Conservation (phyloP, 1,284 basidiomycete species). For the Heterobasidion occidentale region DNA sequence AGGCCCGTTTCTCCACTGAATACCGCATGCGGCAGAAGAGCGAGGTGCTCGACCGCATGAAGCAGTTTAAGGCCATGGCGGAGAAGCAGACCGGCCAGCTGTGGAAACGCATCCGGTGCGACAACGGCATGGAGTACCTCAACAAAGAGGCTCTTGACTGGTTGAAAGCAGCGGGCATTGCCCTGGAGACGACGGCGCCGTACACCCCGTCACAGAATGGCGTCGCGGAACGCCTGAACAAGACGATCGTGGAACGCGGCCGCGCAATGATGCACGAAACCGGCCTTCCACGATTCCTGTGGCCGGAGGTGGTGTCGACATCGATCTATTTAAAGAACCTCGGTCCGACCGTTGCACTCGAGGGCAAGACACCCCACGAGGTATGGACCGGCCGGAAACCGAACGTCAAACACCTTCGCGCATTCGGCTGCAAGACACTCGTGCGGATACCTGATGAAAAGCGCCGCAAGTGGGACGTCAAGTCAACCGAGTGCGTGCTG, state of each 20-base stretch:
- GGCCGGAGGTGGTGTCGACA: not conserved
- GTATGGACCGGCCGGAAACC: not conserved
- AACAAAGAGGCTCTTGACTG: not conserved
- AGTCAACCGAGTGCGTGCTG: not conserved
- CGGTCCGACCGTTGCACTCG: not conserved
- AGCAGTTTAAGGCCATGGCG: not conserved
- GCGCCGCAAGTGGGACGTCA: not conserved
- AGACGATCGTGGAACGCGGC: not conserved
- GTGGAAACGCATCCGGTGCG: not conserved
- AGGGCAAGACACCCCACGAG: not conserved
- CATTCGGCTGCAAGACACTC: not conserved
- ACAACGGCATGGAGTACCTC: not conserved
- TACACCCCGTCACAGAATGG: not conserved
- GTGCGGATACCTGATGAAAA: not conserved
- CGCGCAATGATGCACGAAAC: not conserved
- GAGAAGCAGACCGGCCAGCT: not conserved
- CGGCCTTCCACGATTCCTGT: not conserved
- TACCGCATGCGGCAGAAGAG: not conserved
- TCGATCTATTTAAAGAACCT: not conserved
- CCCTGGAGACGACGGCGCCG: not conserved
- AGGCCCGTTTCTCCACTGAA: not conserved
- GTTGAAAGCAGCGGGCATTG: not conserved
- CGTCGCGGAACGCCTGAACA: not conserved
- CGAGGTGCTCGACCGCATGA: not conserved
- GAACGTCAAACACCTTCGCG: not conserved